Conservation (phyloP, 331 rosid genomes). For the Malus hybrid region DNA sequence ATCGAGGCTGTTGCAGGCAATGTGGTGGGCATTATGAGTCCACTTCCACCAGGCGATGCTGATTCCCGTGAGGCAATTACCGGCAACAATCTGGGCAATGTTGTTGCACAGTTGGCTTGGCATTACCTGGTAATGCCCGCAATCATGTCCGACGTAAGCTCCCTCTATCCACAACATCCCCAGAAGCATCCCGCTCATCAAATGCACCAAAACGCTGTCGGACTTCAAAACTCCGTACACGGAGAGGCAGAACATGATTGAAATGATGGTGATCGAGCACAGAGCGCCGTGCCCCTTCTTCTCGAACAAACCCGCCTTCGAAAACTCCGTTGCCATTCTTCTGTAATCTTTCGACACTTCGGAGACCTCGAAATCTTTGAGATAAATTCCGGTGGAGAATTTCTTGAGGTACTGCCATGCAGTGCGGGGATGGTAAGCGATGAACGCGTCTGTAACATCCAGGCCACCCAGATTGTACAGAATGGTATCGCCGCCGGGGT, state of each 20-base stretch:
- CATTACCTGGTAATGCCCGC: conserved; percentile 65
- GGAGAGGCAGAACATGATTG: conserved; percentile 12
- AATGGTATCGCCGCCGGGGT: conserved; percentile 47
- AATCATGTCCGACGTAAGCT: conserved; percentile 69
- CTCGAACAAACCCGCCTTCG: conserved; percentile 46
- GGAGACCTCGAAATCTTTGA: conserved; percentile 37
- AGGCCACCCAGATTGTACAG: conserved; percentile 36
- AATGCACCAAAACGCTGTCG: conserved; percentile 36
- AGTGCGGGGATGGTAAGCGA: conserved; percentile 53
- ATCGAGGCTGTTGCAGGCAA: conserved; percentile 64
- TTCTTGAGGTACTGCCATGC: conserved; percentile 53
- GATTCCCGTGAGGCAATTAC: conserved; percentile 65
- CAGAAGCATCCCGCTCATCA: conserved; percentile 31
- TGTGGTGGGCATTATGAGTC: conserved; percentile 77
- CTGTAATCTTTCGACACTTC: conserved; percentile 57
- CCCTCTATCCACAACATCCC: conserved; percentile 64
- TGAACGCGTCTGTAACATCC: conserved; percentile 54
- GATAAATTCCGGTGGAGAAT: conserved; percentile 41
- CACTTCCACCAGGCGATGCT: conserved; percentile 89
- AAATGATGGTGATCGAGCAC: not conserved
- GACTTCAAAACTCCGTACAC: conserved; percentile 36
- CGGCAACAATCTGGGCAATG: conserved; percentile 47
- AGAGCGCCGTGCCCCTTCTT: conserved; percentile 35
- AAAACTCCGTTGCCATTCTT: conserved; percentile 24
- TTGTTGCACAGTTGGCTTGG: conserved; percentile 24